These are phyloP conservation scores for Macrocybe sp. DNA, from an alignment of 1,284 basidiomycete genomes.

Conservation along the genomic window DNA sequence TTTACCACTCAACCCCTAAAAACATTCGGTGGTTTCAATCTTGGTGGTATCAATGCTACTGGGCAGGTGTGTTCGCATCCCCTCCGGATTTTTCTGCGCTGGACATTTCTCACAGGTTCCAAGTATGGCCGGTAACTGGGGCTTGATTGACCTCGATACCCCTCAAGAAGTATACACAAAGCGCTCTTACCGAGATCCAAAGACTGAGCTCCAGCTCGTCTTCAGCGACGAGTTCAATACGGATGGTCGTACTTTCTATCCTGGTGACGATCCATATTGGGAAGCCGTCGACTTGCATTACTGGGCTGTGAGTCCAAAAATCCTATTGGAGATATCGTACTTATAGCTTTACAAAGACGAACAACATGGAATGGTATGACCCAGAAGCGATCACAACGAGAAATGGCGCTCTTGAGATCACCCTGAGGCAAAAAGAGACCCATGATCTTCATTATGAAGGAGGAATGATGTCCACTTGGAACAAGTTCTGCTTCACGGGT, in stretches of 20 bases:
- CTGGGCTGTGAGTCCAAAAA: conserved; percentile 33
- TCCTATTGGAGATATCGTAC: conserved; percentile 1
- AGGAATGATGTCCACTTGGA: conserved; percentile 74
- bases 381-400: conserved; percentile 78
- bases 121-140: conserved; percentile 57
- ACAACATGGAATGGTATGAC: conserved; percentile 60
- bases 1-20: conserved; percentile 48
- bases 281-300: conserved; percentile 64
- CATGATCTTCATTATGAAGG: conserved; percentile 77
- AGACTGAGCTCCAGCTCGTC: conserved; percentile 57
- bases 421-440: conserved; percentile 56
- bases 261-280: conserved; percentile 71
- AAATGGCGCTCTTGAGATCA: conserved; percentile 78
- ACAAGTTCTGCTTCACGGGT: conserved; percentile 94
- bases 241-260: conserved; percentile 78
- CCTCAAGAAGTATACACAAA: conserved; percentile 59
- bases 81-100: conserved; percentile 27
- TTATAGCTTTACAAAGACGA: conserved; percentile 27
- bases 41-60: conserved; percentile 77
- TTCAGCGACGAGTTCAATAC: conserved; percentile 90
- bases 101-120: conserved; percentile 48
- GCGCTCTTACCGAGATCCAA: conserved; percentile 48
- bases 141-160: conserved; percentile 76
- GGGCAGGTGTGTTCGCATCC: conserved; percentile 56
- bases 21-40: conserved; percentile 63